phyloP scores from a whole-genome alignment of 176 grass and related monocot species.

The Bonia amplexicaulis region DNA sequence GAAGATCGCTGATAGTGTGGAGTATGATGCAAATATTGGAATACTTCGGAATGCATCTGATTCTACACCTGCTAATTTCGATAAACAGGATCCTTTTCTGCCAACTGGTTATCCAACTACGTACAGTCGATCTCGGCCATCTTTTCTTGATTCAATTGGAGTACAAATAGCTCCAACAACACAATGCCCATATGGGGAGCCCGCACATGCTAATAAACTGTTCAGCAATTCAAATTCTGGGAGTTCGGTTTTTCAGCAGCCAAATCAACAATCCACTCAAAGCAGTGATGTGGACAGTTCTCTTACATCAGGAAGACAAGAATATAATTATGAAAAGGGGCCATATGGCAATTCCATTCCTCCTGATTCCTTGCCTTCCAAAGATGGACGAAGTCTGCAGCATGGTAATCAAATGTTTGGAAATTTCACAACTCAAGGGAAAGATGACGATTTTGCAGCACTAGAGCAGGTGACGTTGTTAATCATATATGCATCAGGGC shows the following conservation, averaged over 20 bases:
- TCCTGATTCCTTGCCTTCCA: conserved; percentile 39
- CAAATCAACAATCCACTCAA: conserved; percentile 31
- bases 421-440: conserved; percentile 41
- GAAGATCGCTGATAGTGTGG: conserved; percentile 32
- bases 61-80: conserved; percentile 36
- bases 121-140: conserved; percentile 52
- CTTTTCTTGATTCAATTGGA: conserved; percentile 88
- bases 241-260: conserved; percentile 34
- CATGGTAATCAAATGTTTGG: conserved; percentile 35
- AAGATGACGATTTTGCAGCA: conserved; percentile 85
- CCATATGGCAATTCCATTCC: conserved; percentile 29
- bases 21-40: conserved; percentile 37
- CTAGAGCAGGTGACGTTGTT: conserved; percentile 79
- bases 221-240: conserved; percentile 40
- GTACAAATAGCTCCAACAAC: conserved; percentile 54
- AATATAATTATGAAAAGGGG: conserved; percentile 44
- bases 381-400: conserved; percentile 28
- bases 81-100: conserved; percentile 47
- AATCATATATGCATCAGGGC: not conserved
- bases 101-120: conserved; percentile 56
- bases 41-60: conserved; percentile 24
- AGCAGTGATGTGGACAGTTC: conserved; percentile 33
- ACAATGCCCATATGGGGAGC: conserved; percentile 27
- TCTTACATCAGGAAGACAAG: conserved; percentile 27
- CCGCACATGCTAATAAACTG: conserved; percentile 36